Evolutionary conservation across 2,329 filamentous ascomycete species (phyloP).

Genomic region (Zelopaecilomyces penicillatus): DNA sequence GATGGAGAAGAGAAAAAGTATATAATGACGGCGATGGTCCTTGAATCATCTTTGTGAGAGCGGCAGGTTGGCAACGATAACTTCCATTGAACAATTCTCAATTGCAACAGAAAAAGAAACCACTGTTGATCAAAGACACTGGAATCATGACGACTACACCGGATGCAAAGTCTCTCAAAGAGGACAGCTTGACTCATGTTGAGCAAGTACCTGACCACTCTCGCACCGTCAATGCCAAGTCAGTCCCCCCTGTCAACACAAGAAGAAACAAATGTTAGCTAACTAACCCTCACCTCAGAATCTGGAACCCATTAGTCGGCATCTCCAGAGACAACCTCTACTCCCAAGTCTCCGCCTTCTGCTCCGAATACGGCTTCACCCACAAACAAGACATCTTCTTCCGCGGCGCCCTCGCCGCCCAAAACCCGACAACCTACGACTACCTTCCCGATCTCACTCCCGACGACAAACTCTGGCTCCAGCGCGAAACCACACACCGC

Average conservation of each 20-base stretch:
- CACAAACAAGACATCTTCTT: conserved; percentile 19
- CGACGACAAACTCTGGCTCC: conserved; percentile 16
- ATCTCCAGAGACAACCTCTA: conserved; percentile 15
- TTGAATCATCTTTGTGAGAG: too few relatives aligned
- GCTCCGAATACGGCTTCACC: conserved; percentile 18
- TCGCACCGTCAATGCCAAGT: conserved; percentile 25
- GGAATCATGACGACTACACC: conserved; percentile 2
- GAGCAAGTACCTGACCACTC: conserved; percentile 16
- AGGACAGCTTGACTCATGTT: conserved; percentile 14
- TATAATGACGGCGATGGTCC: too few relatives aligned
- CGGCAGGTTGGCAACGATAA: too few relatives aligned
- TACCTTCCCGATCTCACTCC: conserved; percentile 15
- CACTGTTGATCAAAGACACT: too few relatives aligned
- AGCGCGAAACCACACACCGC: conserved; percentile 18
- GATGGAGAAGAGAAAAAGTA: too few relatives aligned
- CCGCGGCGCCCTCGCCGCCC: conserved; percentile 21
- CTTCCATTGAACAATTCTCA: too few relatives aligned
- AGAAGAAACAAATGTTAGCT: neutral
- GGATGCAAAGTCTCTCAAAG: conserved; percentile 12
- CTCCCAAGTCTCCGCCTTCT: conserved; percentile 17
- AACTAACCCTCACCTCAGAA: conserved; percentile 8
- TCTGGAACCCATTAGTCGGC: conserved; percentile 19
- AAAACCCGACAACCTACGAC: conserved; percentile 14
- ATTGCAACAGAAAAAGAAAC: too few relatives aligned
- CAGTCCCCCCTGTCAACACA: neutral